A percentile compares a stretch with the other conserved stretches of the same genome.
Evolutionary conservation across 78 protist genomes (phyloP).

Genomic region (Dictyostelium brefeldianum): DNA sequence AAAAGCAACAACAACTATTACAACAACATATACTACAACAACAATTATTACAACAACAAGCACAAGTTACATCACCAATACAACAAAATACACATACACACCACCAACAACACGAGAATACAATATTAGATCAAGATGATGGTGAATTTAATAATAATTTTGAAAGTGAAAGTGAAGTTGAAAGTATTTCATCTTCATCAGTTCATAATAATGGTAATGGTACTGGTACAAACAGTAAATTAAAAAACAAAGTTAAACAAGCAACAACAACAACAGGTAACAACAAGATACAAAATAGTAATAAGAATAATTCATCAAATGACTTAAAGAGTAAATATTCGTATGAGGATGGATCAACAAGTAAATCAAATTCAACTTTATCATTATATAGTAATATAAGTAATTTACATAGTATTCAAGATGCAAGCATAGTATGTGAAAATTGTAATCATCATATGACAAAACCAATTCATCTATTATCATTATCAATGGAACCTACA

Average conservation of each 20-base stretch:
- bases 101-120: not conserved
- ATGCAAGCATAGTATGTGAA: not conserved
- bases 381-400: constrained; percentile 13
- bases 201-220: not conserved
- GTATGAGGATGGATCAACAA: not conserved
- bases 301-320: constrained; percentile 1
- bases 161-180: constrained; percentile 13
- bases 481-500: constrained; percentile 14
- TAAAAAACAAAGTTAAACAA: not conserved
- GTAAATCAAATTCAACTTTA: constrained; percentile 5
- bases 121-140: not conserved
- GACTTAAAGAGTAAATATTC: not conserved
- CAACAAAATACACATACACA: not conserved
- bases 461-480: not conserved
- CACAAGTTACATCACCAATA: not conserved
- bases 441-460: constrained; percentile 40
- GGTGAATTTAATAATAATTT: not conserved
- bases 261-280: not conserved
- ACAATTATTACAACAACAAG: not conserved
- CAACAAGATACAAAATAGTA: not conserved
- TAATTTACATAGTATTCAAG: not conserved
- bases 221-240: not conserved
- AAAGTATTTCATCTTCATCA: constrained; percentile 5
- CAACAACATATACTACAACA: not conserved
- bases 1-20: not conserved